Evolutionary conservation across 148 eudicot species (phyloP).

Genomic region (Chenopodium berlandieri): DNA sequence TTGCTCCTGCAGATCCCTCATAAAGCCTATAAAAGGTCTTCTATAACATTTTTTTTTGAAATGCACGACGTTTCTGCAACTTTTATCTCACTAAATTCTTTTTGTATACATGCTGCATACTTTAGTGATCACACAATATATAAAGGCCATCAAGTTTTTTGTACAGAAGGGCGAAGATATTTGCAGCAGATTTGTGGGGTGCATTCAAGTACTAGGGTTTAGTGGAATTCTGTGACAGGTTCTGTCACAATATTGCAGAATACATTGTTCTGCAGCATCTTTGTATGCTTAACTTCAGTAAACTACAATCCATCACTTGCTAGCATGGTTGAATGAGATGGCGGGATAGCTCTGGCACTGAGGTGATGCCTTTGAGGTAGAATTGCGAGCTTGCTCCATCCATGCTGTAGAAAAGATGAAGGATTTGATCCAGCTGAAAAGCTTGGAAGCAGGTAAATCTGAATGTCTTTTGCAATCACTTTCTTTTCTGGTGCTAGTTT

Average conservation of each 20-base stretch:
- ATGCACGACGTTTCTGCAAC: neutral
- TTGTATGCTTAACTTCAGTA: constrained; percentile 63
- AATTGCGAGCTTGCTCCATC: constrained; percentile 76
- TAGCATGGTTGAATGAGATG: constrained; percentile 43
- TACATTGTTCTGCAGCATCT: constrained; percentile 48
- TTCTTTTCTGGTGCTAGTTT: neutral
- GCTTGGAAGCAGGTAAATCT: constrained; percentile 61
- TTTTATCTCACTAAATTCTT: neutral
- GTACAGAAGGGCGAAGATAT: constrained; percentile 86
- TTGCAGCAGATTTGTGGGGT: constrained; percentile 85
- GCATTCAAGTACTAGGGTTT: constrained; percentile 79
- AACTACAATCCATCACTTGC: constrained; percentile 56
- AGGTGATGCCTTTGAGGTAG: constrained; percentile 93
- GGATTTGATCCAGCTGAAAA: constrained; percentile 51
- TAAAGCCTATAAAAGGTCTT: no score
- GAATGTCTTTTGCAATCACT: neutral
- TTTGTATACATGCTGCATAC: constrained; percentile 36
- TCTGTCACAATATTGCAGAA: constrained; percentile 80
- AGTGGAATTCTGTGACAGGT: constrained; percentile 71
- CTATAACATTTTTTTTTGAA: neutral
- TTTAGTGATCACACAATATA: constrained; percentile 89
- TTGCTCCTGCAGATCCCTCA: neutral
- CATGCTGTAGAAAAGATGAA: constrained; percentile 63
- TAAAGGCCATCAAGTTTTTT: constrained; percentile 84
- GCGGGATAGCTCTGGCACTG: constrained; percentile 63